Evolutionary conservation across 1,139 yeast genomes (phyloP).

Genomic region (Candida mesenterica): DNA sequence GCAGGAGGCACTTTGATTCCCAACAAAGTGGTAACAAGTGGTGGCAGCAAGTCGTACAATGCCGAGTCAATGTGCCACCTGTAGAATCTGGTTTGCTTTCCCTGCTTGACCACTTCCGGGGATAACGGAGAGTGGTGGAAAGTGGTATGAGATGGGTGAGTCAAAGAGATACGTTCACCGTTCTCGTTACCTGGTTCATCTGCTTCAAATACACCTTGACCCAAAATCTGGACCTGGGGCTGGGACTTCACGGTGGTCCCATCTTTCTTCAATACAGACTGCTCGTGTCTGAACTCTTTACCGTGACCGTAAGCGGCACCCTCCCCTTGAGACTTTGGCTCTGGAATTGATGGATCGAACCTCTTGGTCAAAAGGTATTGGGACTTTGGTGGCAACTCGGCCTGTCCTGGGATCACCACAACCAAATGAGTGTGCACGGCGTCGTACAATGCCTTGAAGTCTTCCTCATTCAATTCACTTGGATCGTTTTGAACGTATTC

Average conservation of each 20-base stretch:
- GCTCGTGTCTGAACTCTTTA: constrained; percentile 74
- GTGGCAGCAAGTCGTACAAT: constrained; percentile 79
- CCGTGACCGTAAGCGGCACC: constrained; percentile 77
- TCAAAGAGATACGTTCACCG: constrained; percentile 57
- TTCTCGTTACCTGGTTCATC: constrained; percentile 65
- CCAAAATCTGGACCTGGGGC: constrained; percentile 87
- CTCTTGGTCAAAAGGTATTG: constrained; percentile 73
- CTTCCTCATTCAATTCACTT: constrained; percentile 61
- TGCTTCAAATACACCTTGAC: constrained; percentile 72
- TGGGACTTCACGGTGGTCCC: constrained; percentile 76
- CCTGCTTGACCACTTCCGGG: constrained; percentile 55
- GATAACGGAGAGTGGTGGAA: constrained; percentile 71
- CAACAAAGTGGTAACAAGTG: constrained; percentile 76
- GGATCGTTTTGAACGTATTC: constrained; percentile 68
- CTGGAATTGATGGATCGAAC: constrained; percentile 70
- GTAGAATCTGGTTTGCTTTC: constrained; percentile 73
- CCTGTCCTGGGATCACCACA: constrained; percentile 69
- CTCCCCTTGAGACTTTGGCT: constrained; percentile 40
- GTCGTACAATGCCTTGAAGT: constrained; percentile 57
- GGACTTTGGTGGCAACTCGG: constrained; percentile 62
- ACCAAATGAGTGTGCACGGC: constrained; percentile 71
- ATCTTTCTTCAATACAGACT: constrained; percentile 75
- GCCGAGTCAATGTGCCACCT: constrained; percentile 96
- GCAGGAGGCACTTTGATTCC: constrained; percentile 77
- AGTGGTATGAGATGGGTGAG: constrained; percentile 79